phyloP scores from a whole-genome alignment of 2,329 filamentous ascomycete species.

The Coniochaeta ligniaria region DNA sequence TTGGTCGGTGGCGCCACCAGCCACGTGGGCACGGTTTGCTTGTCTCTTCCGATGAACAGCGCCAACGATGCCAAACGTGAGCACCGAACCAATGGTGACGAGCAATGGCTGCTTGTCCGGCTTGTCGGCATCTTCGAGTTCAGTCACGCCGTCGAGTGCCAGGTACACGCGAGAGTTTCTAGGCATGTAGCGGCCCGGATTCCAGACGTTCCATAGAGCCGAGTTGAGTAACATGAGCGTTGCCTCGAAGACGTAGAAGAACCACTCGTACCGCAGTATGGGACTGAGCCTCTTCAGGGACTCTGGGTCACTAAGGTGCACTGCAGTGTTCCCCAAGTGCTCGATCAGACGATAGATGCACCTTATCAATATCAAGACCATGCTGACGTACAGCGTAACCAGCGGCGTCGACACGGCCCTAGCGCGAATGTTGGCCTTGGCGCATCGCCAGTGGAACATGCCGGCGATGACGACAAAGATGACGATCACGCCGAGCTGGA shows the following conservation, averaged over 20 bases:
- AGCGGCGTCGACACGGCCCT: conserved; percentile 18
- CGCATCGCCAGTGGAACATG: conserved; percentile 34
- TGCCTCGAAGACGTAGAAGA: conserved; percentile 37
- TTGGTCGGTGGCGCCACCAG: conserved; percentile 20
- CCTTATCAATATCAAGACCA: conserved; percentile 36
- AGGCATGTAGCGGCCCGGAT: conserved; percentile 31
- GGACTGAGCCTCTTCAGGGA: conserved; percentile 25
- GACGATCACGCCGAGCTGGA: conserved; percentile 40
- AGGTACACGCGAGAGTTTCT: conserved; percentile 26
- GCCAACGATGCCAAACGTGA: conserved; percentile 8
- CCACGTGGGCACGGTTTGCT: conserved; percentile 23
- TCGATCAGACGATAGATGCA: conserved; percentile 43
- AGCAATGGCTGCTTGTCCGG: conserved; percentile 5
- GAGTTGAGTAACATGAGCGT: conserved; percentile 30
- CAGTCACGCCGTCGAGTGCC: conserved; percentile 23
- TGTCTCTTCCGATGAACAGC: conserved; percentile 2
- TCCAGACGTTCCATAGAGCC: conserved; percentile 27
- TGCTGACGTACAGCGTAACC: conserved; percentile 33
- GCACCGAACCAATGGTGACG: conserved; percentile 4
- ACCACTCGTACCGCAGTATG: conserved; percentile 34
- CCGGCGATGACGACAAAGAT: conserved; percentile 35
- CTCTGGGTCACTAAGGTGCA: conserved; percentile 29
- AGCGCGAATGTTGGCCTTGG: conserved; percentile 7
- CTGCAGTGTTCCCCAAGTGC: conserved; percentile 32
- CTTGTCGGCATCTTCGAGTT: background rate